These are phyloP conservation scores for Pontederia paniculata DNA, from an alignment of 176 grass and related monocot species.

Conservation along the genomic window DNA sequence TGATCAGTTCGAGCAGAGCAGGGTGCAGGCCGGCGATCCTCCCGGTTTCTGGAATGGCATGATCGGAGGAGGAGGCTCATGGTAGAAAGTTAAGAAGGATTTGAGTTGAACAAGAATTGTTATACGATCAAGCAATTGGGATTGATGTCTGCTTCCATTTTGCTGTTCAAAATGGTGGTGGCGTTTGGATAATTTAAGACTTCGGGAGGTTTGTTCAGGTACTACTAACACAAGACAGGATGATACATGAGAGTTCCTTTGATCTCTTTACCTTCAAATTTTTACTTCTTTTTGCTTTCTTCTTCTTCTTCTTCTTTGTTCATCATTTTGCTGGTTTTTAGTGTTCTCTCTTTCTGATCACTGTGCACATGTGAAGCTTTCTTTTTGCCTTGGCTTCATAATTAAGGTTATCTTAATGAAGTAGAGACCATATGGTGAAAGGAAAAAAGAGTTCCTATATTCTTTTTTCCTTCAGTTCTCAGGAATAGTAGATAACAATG, in stretches of 20 bases:
- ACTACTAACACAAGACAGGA: constrained; percentile 2
- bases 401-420: constrained; percentile 1
- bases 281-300: neutral
- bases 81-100: constrained; percentile 1
- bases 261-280: neutral
- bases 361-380: constrained; percentile 16
- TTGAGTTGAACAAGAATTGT: neutral
- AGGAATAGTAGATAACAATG: no score
- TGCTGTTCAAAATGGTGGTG: neutral
- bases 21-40: constrained; percentile 6
- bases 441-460: neutral
- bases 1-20: constrained; percentile 1
- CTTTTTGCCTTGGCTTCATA: constrained; percentile 19
- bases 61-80: constrained; percentile 1
- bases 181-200: neutral
- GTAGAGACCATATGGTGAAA: neutral
- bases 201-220: neutral
- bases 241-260: neutral
- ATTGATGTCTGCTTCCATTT: neutral
- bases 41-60: constrained; percentile 17
- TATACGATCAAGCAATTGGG: no score
- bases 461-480: neutral
- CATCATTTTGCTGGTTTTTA: neutral
- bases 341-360: neutral
- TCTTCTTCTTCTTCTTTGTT: neutral